Conservation (phyloP, 495 filamentous ascomycete species). For the Echria macrotheca region DNA sequence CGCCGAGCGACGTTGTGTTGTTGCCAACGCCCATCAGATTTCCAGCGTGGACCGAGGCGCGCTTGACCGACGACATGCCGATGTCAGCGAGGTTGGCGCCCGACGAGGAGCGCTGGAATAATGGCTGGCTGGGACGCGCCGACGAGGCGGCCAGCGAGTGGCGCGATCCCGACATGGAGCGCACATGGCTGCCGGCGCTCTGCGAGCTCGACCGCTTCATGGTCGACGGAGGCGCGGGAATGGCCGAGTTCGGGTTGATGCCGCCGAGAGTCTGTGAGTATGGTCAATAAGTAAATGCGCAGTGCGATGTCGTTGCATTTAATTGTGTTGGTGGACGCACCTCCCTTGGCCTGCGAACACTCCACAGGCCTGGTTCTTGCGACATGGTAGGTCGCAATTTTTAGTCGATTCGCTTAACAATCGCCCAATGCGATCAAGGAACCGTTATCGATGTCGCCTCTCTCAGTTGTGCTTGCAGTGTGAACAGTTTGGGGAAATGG, state of each 20-base stretch:
- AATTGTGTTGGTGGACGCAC: constrained; percentile 38
- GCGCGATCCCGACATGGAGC: constrained; percentile 73
- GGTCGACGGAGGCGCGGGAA: constrained; percentile 88
- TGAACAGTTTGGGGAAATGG: too few relatives aligned
- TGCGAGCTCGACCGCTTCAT: constrained; percentile 88
- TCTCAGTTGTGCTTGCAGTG: too few relatives aligned
- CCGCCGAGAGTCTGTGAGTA: constrained; percentile 64
- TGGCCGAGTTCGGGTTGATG: constrained; percentile 70
- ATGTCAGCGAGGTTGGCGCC: constrained; percentile 69
- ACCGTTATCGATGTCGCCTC: too few relatives aligned
- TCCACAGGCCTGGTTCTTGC: constrained; percentile 70
- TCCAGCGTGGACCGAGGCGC: constrained; percentile 63
- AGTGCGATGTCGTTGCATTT: too few relatives aligned
- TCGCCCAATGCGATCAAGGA: neutral
- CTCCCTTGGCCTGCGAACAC: constrained; percentile 67
- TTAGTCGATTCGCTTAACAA: neutral
- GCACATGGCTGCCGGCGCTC: constrained; percentile 62
- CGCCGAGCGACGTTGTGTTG: constrained; percentile 60
- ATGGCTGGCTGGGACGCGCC: constrained; percentile 75
- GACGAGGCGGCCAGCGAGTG: constrained; percentile 70
- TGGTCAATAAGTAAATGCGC: too few relatives aligned
- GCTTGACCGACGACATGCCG: constrained; percentile 79
- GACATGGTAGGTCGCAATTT: constrained; percentile 49
- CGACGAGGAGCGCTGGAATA: constrained; percentile 78
- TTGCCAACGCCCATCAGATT: constrained; percentile 51